These are phyloP conservation scores for Metarhizium album DNA, from an alignment of 2,329 filamentous ascomycete species.

Conservation along the genomic window DNA sequence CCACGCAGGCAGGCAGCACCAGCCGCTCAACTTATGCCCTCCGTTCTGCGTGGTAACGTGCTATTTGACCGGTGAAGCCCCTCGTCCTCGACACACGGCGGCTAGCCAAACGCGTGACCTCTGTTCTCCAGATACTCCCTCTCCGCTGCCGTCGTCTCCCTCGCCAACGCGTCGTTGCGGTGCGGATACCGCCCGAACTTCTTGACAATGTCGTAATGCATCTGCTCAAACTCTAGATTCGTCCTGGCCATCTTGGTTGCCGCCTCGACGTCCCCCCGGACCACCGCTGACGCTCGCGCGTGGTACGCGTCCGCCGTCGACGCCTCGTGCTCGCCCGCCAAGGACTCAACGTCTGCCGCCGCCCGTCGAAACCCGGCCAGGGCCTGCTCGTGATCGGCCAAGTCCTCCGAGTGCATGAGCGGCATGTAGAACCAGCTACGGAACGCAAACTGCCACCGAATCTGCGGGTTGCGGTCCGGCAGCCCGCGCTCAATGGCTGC, in stretches of 20 bases:
- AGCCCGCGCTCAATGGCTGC: conserved; percentile 24
- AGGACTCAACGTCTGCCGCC: conserved; percentile 20
- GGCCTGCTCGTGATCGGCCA: conserved; percentile 31
- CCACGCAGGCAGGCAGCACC: no score
- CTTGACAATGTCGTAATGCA: conserved; percentile 39
- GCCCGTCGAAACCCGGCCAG: conserved; percentile 20
- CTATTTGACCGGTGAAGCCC: no score
- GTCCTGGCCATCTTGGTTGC: conserved; percentile 14
- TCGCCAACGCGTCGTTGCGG: conserved; percentile 39
- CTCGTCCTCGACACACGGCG: no score
- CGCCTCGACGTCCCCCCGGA: conserved; percentile 16
- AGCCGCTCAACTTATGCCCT: no score
- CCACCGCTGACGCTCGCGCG: conserved; percentile 16
- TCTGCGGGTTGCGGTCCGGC: conserved; percentile 14
- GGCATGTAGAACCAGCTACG: conserved; percentile 50
- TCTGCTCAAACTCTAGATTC: conserved; percentile 26
- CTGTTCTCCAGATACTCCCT: conserved; percentile 34
- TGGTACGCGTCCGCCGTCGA: conserved; percentile 13
- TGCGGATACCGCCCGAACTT: conserved; percentile 50
- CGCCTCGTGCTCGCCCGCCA: conserved; percentile 16
- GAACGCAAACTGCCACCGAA: conserved; percentile 25
- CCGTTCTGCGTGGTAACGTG: no score
- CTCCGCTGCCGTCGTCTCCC: conserved; percentile 39
- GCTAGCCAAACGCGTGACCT: conserved; percentile 27
- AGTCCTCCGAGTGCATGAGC: conserved; percentile 46